These are phyloP conservation scores for Geotrichum australiense DNA, from an alignment of 1,139 yeast genomes.

Conservation along the genomic window DNA sequence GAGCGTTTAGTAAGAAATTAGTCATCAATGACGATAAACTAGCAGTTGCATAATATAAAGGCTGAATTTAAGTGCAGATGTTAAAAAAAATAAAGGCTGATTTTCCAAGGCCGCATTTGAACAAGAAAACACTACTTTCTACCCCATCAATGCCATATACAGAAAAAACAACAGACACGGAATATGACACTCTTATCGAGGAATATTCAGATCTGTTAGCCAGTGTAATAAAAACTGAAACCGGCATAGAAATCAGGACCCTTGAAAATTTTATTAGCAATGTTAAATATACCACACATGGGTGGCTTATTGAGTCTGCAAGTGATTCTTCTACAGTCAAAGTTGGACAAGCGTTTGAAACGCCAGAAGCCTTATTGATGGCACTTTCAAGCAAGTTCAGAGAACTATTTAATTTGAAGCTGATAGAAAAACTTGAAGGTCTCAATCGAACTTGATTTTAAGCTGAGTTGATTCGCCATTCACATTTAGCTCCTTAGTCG, in stretches of 20 bases:
- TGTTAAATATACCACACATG: neutral
- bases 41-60: too few species aligned
- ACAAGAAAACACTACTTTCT: too few species aligned
- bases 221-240: neutral
- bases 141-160: too few species aligned
- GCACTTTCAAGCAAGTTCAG: constrained; percentile 35
- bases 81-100: too few species aligned
- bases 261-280: neutral
- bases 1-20: too few species aligned
- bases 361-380: constrained; percentile 45
- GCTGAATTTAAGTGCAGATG: too few species aligned
- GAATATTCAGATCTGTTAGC: neutral
- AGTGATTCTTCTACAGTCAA: neutral
- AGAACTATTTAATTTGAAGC: constrained; percentile 32
- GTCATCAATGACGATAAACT: too few species aligned
- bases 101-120: too few species aligned
- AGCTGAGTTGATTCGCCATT: neutral
- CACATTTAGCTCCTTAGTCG: neutral
- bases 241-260: neutral
- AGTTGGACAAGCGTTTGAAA: constrained; percentile 29
- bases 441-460: neutral
- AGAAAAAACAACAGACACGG: too few species aligned
- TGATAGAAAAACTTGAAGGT: constrained; percentile 28
- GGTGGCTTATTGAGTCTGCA: neutral
- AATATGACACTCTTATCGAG: neutral